These are phyloP conservation scores for Podosphaera fusca DNA, from an alignment of 2,329 filamentous ascomycete species.

Conservation along the genomic window DNA sequence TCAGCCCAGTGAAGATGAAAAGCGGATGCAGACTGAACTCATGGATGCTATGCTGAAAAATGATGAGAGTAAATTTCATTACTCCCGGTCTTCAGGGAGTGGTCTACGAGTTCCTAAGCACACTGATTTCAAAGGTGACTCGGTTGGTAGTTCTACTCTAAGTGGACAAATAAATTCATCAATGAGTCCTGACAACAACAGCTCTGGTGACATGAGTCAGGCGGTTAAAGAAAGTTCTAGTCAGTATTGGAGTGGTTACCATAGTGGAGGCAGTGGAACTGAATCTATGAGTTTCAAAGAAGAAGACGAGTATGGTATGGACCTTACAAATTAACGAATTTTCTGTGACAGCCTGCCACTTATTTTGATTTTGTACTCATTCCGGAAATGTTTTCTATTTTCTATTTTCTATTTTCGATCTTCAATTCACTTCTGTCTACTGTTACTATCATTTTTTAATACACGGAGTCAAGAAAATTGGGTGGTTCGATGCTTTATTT, in stretches of 20 bases:
- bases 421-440: not conserved
- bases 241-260: slow-evolving; percentile 44
- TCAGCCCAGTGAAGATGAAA: slow-evolving; percentile 72
- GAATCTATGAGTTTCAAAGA: slow-evolving; percentile 61
- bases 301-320: slow-evolving; percentile 84
- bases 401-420: slow-evolving; percentile 3
- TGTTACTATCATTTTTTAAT: slow-evolving; percentile 5
- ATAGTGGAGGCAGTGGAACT: slow-evolving; percentile 48
- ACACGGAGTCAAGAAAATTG: slow-evolving; percentile 16
- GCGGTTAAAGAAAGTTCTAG: slow-evolving; percentile 15
- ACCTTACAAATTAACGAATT: slow-evolving; percentile 26
- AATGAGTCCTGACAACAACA: slow-evolving; percentile 26
- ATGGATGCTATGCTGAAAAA: slow-evolving; percentile 70
- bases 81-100: slow-evolving; percentile 62
- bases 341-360: too few species aligned
- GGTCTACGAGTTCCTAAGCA: slow-evolving; percentile 81
- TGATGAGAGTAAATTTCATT: slow-evolving; percentile 47
- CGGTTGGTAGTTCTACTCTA: slow-evolving; percentile 28
- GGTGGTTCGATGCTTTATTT: slow-evolving; percentile 9
- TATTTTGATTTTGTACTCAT: too few species aligned
- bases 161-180: slow-evolving; percentile 19
- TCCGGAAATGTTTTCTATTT: not conserved
- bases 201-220: slow-evolving; percentile 13
- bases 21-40: slow-evolving; percentile 84
- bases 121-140: slow-evolving; percentile 74